Evolutionary conservation across 768 basidiomycete species (phyloP), one percentile per base, ranked within the genome.

Genomic region (Hydnomerulius pinastri): DNA sequence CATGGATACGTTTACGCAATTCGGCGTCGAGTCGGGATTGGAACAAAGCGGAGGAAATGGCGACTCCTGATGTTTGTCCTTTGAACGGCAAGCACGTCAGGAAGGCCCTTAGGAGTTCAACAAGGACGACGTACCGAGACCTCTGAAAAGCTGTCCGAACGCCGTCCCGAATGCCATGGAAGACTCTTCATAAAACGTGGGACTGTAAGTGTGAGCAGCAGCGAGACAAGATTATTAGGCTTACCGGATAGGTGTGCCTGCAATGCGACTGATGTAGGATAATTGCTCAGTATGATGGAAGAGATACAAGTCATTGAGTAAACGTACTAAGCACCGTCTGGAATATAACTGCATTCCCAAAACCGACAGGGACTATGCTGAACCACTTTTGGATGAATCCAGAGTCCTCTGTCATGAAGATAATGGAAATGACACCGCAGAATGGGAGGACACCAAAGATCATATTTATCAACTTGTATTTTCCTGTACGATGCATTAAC

Each of bases 101-200:
- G 5, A 18, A 13, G 1, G 6, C 18, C 27, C 17, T 42, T 8
- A 28, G 15, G n/a, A n/a, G 6, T 4, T 27, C 4, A 42, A 27
- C 6, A 6, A 35, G 3, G 25, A 46, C 24, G 35, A 17, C 57
- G 38, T 11, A 63, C 61, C 61, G 2, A 62, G 55, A 11, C 55
- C 52, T 25, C 61, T 51, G 27, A 62, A 62, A 4, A 62, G 43
- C 18, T 62, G 61, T 17, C 51, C 61, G 9, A 62, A 63, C 3
- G 61, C 61, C 0, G 62, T 62, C 32, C 61, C 61, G 46, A 57
- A 60, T 2, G 61, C 57, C 44, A 62, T 56, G 40, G 55, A 51
- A 0, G 57, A 44, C 10, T 62, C 60, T 62, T 27, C 23, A n/a
- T n/a, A n/a, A n/a, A n/a, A n/a, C n/a, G n/a, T n/a, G n/a, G n/a